A percentile compares a stretch with the other conserved stretches of the same genome.
Evolutionary conservation across 1,284 basidiomycete genomes (phyloP).

Genomic region (Psilocybe mexicana): DNA sequence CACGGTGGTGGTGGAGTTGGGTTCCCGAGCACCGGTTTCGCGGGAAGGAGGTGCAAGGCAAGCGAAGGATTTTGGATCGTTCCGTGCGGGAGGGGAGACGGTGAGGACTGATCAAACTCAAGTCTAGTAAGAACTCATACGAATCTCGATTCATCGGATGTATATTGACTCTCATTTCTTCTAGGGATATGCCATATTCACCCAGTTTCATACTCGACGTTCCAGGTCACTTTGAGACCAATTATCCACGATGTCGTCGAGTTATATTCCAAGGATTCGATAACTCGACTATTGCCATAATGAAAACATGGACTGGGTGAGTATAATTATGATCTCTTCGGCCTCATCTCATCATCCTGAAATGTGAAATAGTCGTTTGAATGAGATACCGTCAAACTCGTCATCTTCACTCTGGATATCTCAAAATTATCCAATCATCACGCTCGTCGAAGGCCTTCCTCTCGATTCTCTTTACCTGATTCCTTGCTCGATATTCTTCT

Average conservation of each 20-base stretch:
- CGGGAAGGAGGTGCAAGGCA: too few species aligned
- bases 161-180: slow-evolving; percentile 13
- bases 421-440: slow-evolving; percentile 83
- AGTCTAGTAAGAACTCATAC: slow-evolving; percentile 45
- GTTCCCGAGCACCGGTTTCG: too few species aligned
- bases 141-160: too few species aligned
- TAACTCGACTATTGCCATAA: slow-evolving; percentile 90
- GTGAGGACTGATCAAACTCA: slow-evolving; percentile 46
- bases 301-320: slow-evolving; percentile 92
- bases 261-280: slow-evolving; percentile 93
- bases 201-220: slow-evolving; percentile 88
- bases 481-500: slow-evolving; percentile 80
- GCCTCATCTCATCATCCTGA: slow-evolving; percentile 4
- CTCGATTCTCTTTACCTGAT: slow-evolving; percentile 79
- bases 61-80: too few species aligned
- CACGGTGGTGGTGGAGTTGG: too few species aligned
- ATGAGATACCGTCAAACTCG: slow-evolving; percentile 80
- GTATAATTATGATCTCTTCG: slow-evolving; percentile 21
- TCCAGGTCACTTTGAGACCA: slow-evolving; percentile 61
- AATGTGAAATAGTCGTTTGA: slow-evolving; percentile 55
- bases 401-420: slow-evolving; percentile 90
- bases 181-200: slow-evolving; percentile 84
- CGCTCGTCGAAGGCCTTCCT: slow-evolving; percentile 79
- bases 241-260: slow-evolving; percentile 83
- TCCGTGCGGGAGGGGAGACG: too few species aligned